Evolutionary conservation across 148 eudicot species (phyloP).

Genomic region (Nepenthes mirabilis): DNA sequence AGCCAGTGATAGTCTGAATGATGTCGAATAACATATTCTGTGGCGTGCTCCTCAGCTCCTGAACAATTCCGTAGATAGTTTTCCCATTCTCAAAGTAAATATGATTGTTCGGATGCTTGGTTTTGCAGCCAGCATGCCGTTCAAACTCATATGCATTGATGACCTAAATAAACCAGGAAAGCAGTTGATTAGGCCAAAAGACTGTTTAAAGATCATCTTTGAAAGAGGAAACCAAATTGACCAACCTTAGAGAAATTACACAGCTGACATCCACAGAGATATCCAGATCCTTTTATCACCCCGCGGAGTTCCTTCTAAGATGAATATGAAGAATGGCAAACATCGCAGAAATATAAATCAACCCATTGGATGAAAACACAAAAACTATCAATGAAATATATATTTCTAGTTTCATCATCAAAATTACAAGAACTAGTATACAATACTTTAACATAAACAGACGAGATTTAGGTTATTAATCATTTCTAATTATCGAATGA

Average conservation of each 20-base stretch:
- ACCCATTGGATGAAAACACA: slow-evolving; percentile 1
- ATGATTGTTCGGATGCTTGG: slow-evolving; percentile 88
- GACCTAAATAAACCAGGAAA: slow-evolving; percentile 25
- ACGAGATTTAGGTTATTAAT: too few relatives aligned
- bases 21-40: slow-evolving; percentile 57
- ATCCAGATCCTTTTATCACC: slow-evolving; percentile 57
- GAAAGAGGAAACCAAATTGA: slow-evolving; percentile 1
- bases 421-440: too few relatives aligned
- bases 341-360: background rate
- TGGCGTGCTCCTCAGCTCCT: slow-evolving; percentile 70
- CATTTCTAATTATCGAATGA: too few relatives aligned
- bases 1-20: slow-evolving; percentile 67
- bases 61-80: slow-evolving; percentile 67
- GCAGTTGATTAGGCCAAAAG: background rate
- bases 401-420: too few relatives aligned
- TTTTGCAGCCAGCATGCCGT: slow-evolving; percentile 82
- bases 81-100: slow-evolving; percentile 85
- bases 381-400: background rate
- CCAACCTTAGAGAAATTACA: slow-evolving; percentile 73
- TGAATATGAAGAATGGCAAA: slow-evolving; percentile 4
- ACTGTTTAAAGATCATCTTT: background rate
- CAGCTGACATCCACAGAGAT: slow-evolving; percentile 67
- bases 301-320: slow-evolving; percentile 63
- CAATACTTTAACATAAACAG: too few relatives aligned
- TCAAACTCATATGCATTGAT: slow-evolving; percentile 78